Conservation (phyloP, 768 basidiomycete species). For the Arthromyces matolae region DNA sequence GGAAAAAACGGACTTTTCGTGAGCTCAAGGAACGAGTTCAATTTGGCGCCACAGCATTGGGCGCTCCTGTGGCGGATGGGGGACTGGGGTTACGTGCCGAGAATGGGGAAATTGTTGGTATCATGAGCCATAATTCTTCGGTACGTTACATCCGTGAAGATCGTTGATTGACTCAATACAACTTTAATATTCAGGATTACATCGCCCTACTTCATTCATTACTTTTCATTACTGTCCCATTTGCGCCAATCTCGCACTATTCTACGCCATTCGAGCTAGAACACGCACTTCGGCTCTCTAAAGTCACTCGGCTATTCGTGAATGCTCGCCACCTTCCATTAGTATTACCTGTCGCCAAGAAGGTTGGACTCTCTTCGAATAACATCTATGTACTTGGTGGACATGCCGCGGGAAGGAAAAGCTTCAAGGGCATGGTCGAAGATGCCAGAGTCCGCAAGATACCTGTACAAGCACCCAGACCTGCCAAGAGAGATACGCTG, state of each 20-base stretch:
- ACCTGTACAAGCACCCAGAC: slow-evolving; percentile 2
- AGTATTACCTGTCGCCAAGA: slow-evolving; percentile 36
- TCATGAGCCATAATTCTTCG: slow-evolving; percentile 66
- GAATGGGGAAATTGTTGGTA: slow-evolving; percentile 58
- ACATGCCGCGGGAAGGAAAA: slow-evolving; percentile 32
- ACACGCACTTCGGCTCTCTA: slow-evolving; percentile 44
- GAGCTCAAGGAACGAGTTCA: slow-evolving; percentile 50
- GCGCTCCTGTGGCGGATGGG: slow-evolving; percentile 40
- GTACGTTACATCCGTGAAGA: slow-evolving; percentile 34
- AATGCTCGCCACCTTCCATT: slow-evolving; percentile 40
- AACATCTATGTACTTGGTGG: slow-evolving; percentile 51
- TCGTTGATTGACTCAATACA: not conserved
- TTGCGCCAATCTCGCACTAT: slow-evolving; percentile 50
- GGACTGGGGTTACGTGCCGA: slow-evolving; percentile 51
- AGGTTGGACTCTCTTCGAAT: slow-evolving; percentile 30
- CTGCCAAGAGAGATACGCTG: slow-evolving; percentile 16
- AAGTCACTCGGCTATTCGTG: slow-evolving; percentile 52
- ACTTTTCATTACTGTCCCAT: slow-evolving; percentile 46
- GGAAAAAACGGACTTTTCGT: slow-evolving; percentile 38
- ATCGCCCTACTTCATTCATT: slow-evolving; percentile 46
- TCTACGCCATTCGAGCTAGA: slow-evolving; percentile 56
- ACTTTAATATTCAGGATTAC: slow-evolving; percentile 44
- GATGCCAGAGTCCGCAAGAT: slow-evolving; percentile 21
- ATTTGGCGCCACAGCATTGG: slow-evolving; percentile 56
- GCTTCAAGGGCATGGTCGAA: slow-evolving; percentile 40